A percentile compares a stretch with the other conserved stretches of the same genome.
phyloP scores from a whole-genome alignment of 805 yeast species.

The Metschnikowia hibisci region DNA sequence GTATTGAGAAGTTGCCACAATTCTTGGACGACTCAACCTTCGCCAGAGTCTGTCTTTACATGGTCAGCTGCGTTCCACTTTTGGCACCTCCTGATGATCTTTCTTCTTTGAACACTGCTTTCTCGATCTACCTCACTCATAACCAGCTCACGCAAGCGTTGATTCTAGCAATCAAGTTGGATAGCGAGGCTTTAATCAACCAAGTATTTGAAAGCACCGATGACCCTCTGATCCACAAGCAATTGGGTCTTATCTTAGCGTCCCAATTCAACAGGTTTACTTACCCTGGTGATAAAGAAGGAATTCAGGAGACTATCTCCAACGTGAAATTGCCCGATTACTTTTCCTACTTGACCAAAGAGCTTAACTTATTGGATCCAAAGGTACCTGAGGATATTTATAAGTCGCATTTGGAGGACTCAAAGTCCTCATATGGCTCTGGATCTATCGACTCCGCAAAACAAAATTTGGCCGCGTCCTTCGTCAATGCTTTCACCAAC shows the following conservation, averaged over 20 bases:
- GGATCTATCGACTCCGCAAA: slow-evolving; percentile 77
- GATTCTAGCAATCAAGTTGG: slow-evolving; percentile 83
- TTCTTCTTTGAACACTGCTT: slow-evolving; percentile 84
- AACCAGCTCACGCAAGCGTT: slow-evolving; percentile 85
- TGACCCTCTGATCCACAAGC: slow-evolving; percentile 76
- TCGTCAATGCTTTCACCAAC: slow-evolving; percentile 87
- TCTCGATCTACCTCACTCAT: slow-evolving; percentile 73
- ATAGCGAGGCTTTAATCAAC: slow-evolving; percentile 70
- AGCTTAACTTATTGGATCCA: slow-evolving; percentile 83
- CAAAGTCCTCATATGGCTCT: slow-evolving; percentile 54
- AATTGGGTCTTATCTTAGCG: slow-evolving; percentile 84
- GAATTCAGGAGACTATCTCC: slow-evolving; percentile 79
- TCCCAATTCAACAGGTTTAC: slow-evolving; percentile 80
- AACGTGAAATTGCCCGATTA: slow-evolving; percentile 76
- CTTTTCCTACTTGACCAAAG: slow-evolving; percentile 76
- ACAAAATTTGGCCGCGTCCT: slow-evolving; percentile 91
- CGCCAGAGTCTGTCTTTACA: slow-evolving; percentile 86
- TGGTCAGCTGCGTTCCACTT: slow-evolving; percentile 95
- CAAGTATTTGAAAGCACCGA: slow-evolving; percentile 78
- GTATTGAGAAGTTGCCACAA: slow-evolving; percentile 74
- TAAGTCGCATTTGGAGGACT: slow-evolving; percentile 81
- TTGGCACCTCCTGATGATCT: slow-evolving; percentile 93
- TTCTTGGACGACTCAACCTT: slow-evolving; percentile 82
- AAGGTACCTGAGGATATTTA: slow-evolving; percentile 93
- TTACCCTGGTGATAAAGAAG: slow-evolving; percentile 54